These are phyloP conservation scores for Acanthochlamys bracteata DNA, from an alignment of 106 monocot genomes.

Conservation along the genomic window DNA sequence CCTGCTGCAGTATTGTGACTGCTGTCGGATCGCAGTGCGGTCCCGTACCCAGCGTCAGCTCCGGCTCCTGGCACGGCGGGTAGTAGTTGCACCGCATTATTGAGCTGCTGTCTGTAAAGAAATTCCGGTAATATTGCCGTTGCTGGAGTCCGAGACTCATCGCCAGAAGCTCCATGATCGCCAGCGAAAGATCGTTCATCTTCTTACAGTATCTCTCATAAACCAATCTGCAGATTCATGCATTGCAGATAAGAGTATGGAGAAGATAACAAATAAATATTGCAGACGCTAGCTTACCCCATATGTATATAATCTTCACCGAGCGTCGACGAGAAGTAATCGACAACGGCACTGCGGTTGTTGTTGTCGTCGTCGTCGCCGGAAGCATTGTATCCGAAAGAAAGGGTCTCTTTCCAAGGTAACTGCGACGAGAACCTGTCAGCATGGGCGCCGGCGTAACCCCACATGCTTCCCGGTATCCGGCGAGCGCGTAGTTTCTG, in stretches of 20 bases:
- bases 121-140: constrained; percentile 34
- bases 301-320: constrained; percentile 36
- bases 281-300: constrained; percentile 31
- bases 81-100: constrained; percentile 72
- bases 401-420: constrained; percentile 88
- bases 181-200: constrained; percentile 44
- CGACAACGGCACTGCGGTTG: constrained; percentile 22
- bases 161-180: constrained; percentile 68
- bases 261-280: too few species aligned
- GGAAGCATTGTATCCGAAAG: constrained; percentile 32
- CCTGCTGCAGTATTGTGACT: constrained; percentile 53
- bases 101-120: constrained; percentile 60
- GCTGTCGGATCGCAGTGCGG: constrained; percentile 64
- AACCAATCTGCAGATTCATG: constrained; percentile 41
- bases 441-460: constrained; percentile 60
- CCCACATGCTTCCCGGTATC: constrained; percentile 57
- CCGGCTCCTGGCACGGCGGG: constrained; percentile 61
- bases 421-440: constrained; percentile 54
- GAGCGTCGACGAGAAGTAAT: constrained; percentile 42
- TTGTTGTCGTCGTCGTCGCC: too few species aligned
- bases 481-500: constrained; percentile 38
- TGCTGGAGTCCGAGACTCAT: constrained; percentile 57
- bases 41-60: constrained; percentile 58
- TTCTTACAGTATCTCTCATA: constrained; percentile 69
- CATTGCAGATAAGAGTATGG: too few species aligned